Evolutionary conservation across 2,329 filamentous ascomycete species (phyloP), one percentile per base, ranked within the genome.

Genomic region (Fusarium sp.): DNA sequence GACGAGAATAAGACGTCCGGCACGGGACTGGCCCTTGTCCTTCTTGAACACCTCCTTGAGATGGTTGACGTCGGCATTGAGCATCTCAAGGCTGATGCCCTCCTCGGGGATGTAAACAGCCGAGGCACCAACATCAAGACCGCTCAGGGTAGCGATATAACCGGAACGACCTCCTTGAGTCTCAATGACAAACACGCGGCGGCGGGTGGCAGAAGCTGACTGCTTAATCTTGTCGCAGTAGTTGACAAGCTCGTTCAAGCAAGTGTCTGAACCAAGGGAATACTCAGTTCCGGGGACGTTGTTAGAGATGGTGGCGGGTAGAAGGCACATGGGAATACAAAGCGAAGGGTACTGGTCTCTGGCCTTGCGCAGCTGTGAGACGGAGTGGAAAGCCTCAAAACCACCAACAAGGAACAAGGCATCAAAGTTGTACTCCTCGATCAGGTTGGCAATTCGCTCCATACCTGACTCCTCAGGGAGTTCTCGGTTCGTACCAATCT

Each of bases 141-240:
- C 95, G 12, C 91, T 93, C 53, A 97, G 85, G 0, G 92, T 96
- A 26, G 94, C 94, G 58, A 98, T 87, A 77, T 98, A 99, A 19
- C 95, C 95, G 5, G 92, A 97, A 54, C 91, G 89, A 32, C 95
- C 95, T 70, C 95, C 95, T 79, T 99, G 95, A 0, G 95, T 98
- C 80, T 99, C 95, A 51, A 99, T 94, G 49, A 99, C 93, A 78
- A 99, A 99, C 51, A 98, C 94, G 60, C 95, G 89, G 40, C 95
- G 89, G 56, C 95, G 90, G 2, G 93, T 96, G 2, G 95, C 93
- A 2, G 93, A 97, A 0, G 95, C 95, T 2, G 93, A 97, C 77
- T 98, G 95, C 77, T 96, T 93, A 78, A 98, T 97, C 72, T 93
- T 94, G 81, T 99, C 95, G 75, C 94, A 97, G 79, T 97, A 99